Evolutionary conservation across 345 rosid species (phyloP).

Genomic region (Pelargonium nanum): DNA sequence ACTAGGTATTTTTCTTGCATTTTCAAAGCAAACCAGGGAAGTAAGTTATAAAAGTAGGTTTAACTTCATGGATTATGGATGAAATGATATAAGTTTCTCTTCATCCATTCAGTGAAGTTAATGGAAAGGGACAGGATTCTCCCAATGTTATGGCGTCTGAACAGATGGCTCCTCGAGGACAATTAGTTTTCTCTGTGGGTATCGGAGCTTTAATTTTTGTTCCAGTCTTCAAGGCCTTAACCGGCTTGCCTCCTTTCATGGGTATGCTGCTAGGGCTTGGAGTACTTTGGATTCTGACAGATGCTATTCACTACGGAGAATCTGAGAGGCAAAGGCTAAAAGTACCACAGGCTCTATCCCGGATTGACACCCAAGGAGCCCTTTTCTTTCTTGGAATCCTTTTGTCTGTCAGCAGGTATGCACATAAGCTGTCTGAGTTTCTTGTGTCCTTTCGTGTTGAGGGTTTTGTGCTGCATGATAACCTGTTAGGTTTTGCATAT

Average conservation of each 20-base stretch:
- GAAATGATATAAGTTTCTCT: conserved; percentile 19
- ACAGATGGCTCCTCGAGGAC: conserved; percentile 88
- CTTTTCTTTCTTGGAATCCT: conserved; percentile 95
- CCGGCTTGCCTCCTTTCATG: conserved; percentile 95
- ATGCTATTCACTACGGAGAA: conserved; percentile 92
- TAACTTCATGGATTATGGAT: conserved; percentile 8
- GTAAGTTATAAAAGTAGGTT: conserved; percentile 6
- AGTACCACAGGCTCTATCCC: conserved; percentile 91
- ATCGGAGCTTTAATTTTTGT: conserved; percentile 83
- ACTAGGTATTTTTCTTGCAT: conserved; percentile 55
- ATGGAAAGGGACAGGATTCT: conserved; percentile 61
- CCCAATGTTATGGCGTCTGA: conserved; percentile 63
- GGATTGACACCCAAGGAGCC: conserved; percentile 87
- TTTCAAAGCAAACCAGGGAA: conserved; percentile 2
- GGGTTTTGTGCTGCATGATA: no score
- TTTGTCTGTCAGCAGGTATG: conserved; percentile 78
- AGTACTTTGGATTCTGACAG: conserved; percentile 93
- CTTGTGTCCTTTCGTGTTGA: no score
- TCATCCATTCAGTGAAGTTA: conserved; percentile 60
- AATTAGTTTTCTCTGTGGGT: conserved; percentile 75
- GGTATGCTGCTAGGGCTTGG: conserved; percentile 93
- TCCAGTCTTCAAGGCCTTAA: conserved; percentile 82
- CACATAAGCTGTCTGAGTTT: not conserved
- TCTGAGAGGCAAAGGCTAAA: conserved; percentile 79
- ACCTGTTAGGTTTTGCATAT: no score